A percentile compares a stretch with the other conserved stretches of the same genome.
phyloP scores from a whole-genome alignment of 2,329 filamentous ascomycete species.

The Teratosphaeria gauchensis region DNA sequence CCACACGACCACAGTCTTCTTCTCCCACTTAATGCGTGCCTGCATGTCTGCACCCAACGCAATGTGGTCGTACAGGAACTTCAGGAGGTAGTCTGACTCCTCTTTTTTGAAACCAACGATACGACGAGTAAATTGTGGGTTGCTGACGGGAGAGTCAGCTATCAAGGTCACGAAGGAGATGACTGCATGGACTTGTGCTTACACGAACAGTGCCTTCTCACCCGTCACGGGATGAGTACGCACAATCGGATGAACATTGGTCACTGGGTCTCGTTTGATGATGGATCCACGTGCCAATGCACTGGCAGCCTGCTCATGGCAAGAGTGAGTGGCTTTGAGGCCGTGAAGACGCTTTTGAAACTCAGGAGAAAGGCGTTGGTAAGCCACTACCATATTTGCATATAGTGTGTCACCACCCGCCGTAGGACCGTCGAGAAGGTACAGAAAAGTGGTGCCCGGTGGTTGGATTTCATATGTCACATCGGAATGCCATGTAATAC shows the following conservation, averaged over 20 bases:
- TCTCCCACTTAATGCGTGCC: conserved; percentile 64
- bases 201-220: conserved; percentile 75
- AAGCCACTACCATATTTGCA: conserved; percentile 66
- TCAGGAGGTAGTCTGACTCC: conserved; percentile 67
- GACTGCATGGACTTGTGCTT: conserved; percentile 42
- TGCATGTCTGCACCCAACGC: conserved; percentile 65
- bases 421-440: conserved; percentile 71
- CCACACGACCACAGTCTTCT: conserved; percentile 76
- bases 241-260: conserved; percentile 65
- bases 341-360: conserved; percentile 76
- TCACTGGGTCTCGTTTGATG: conserved; percentile 65
- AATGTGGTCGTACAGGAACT: conserved; percentile 69
- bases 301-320: conserved; percentile 64
- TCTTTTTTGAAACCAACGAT: conserved; percentile 82
- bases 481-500: conserved; percentile 55
- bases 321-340: conserved; percentile 71
- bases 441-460: conserved; percentile 81
- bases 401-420: conserved; percentile 71
- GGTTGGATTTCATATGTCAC: conserved; percentile 83
- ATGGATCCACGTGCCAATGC: conserved; percentile 59
- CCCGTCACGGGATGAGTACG: conserved; percentile 71
- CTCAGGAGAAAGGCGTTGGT: conserved; percentile 65
- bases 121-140: conserved; percentile 60
- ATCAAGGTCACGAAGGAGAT: background rate
- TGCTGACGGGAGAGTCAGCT: background rate